Base-by-base conservation (phyloP, 108 stramenopile species). In the Skeletonema costatum region DNA sequence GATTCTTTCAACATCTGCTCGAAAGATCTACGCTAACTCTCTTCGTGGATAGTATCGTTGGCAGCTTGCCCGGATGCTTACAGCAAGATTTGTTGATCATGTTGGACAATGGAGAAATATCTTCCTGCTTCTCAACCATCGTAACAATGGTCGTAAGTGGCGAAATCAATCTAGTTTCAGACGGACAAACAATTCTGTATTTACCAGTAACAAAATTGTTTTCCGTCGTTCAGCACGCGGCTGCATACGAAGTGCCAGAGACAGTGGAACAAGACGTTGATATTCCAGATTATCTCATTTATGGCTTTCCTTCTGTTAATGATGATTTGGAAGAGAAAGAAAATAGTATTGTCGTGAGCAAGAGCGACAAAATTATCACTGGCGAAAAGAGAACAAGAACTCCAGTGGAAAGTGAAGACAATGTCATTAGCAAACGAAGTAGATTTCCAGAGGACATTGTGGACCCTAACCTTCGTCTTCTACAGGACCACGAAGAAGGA, bases 131-230 rank as follows among this genome's bases (percentile, higher is more conserved):
- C 35, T 12, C 63, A n/a, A 35, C 56, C 36, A 64, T 75, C 16
- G 73, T 81, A 19, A 70, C 74, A 25, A 60, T 81, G 17, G 10
- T 66, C 21, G 80, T 60, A 3, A 66, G 58, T 36, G 80, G 80
- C 33, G 74, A 81, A 71, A 62, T 81, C 33, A 71, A 50, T 66
- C 17, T 66, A 14, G 64, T 71, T 31, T 48, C 35, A 9, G 48
- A 58, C 12, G 38, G 36, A 48, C 64, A 66, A 53, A 59, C 68
- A 36, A 66, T 56, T 29, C 31, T 81, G 36, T 81, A 71, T 46
- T 60, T 81, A 29, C 80, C 80, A 21, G 30, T 32, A 39, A 42
- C 39, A 5, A 75, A 9, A 14, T 17, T 81, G 38, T 39, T 32
- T 5, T 16, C 51, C 2, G 64, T 81, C 1, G 66, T 81, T 21